Evolutionary conservation across 441 rosid genomes (phyloP).

Genomic region (Capsella rubella): DNA sequence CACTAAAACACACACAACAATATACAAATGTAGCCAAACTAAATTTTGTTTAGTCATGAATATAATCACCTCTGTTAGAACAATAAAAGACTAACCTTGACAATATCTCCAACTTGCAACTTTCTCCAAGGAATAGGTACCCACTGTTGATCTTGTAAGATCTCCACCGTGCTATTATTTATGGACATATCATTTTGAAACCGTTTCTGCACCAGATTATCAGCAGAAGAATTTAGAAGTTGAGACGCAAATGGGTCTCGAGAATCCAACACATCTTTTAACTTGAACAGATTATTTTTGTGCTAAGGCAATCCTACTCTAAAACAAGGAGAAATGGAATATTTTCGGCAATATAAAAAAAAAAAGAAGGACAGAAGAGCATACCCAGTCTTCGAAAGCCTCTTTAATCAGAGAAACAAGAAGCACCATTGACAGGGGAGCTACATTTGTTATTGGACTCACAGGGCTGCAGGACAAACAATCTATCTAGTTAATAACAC

Average conservation of each 20-base stretch:
- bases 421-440: constrained; percentile 93
- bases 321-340: constrained; percentile 10
- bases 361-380: constrained; percentile 22
- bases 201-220: constrained; percentile 77
- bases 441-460: constrained; percentile 92
- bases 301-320: neutral
- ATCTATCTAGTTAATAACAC: constrained; percentile 22
- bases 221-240: constrained; percentile 29
- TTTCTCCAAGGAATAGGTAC: constrained; percentile 82
- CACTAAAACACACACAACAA: constrained; percentile 14
- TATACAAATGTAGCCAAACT: neutral
- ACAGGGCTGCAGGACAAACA: constrained; percentile 85
- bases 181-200: constrained; percentile 97
- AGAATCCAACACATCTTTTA: constrained; percentile 15
- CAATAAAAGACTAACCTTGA: constrained; percentile 56
- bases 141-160: constrained; percentile 91
- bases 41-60: neutral
- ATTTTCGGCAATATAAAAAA: constrained; percentile 1
- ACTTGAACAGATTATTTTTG: constrained; percentile 15
- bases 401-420: constrained; percentile 97
- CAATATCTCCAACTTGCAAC: constrained; percentile 98
- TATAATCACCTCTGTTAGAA: neutral
- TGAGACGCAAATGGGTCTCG: constrained; percentile 23
- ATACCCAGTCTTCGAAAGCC: constrained; percentile 99
- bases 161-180: constrained; percentile 80